Base-by-base conservation (phyloP, 1,139 yeast genomes). In the Debaryomyces nepalensis region DNA sequence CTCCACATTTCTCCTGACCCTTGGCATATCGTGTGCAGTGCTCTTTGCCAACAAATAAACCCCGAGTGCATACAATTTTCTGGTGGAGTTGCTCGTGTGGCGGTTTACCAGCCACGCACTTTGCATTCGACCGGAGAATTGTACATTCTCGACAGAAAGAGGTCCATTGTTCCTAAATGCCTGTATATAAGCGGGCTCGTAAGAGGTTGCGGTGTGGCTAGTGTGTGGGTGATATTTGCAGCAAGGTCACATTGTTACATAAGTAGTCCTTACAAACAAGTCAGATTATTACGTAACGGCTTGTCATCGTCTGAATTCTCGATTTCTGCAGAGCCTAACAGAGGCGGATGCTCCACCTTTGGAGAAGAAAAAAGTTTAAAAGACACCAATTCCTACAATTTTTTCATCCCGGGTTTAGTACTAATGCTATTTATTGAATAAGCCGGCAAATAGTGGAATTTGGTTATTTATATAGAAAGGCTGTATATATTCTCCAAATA, bases 281-380 rank as follows among this genome's bases (percentile, higher is more conserved):
- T 27, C 32, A 3, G 2, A 14, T 29, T 15, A 7, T 29, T 29
- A 29, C n/a, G 21, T 29, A 29, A 29, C 0, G 14, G n/a, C 10
- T 10, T 8, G 10, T 21, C 20, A 29, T 19, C 32, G 6, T 9
- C 8, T 12, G 32, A 16, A 15, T 29, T 16, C 19, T 16, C 8
- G n/a, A 16, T 29, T 29, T 18, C 10, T 29, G 32, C 22, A 29
- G 18, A 29, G 32, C 32, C 18, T 29, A 29, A 12, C 32, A 29
- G n/a, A 29, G 32, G 32, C 32, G 32, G 32, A 16, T 16, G 32
- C 32, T 29, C 32, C 32, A 29, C 32, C 32, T 29, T 29, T 16
- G 32, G 21, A 16, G 21, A 16, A 16, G 7, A 29, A 29, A 23
- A 26, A 29, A 16, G 18, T 19, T 16, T 29, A 16, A 29, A 29